phyloP scores from a whole-genome alignment of 805 yeast genomes.

The Candida odintsovae region DNA sequence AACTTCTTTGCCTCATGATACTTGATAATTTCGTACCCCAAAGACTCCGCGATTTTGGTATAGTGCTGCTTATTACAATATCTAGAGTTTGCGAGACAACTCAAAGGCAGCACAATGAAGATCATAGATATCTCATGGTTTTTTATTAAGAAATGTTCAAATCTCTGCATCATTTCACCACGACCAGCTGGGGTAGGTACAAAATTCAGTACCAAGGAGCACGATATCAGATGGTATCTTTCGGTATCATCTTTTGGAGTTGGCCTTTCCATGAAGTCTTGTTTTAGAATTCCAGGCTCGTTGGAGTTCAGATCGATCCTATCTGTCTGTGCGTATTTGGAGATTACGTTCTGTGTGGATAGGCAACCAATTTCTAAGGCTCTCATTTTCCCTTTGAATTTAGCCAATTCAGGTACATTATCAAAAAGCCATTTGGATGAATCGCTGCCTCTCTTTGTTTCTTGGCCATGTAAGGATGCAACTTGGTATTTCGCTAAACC shows the following conservation, averaged over 20 bases:
- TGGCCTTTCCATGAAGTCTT: conserved; percentile 80
- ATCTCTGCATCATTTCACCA: conserved; percentile 70
- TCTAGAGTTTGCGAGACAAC: conserved; percentile 80
- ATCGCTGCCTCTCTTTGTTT: conserved; percentile 77
- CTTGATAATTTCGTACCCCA: conserved; percentile 52
- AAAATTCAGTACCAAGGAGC: conserved; percentile 84
- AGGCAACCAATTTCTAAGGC: conserved; percentile 86
- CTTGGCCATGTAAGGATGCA: conserved; percentile 86
- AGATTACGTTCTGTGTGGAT: conserved; percentile 59
- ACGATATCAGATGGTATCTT: conserved; percentile 62
- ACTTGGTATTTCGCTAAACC: conserved; percentile 76
- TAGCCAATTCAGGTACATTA: conserved; percentile 47
- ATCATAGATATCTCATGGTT: conserved; percentile 29
- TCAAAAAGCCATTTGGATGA: conserved; percentile 76
- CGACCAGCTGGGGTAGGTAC: conserved; percentile 68
- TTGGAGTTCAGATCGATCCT: conserved; percentile 82
- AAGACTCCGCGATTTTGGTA: conserved; percentile 39
- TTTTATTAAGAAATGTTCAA: conserved; percentile 46
- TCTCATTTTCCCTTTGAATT: conserved; percentile 10
- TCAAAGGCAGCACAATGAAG: conserved; percentile 82
- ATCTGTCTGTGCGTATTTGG: conserved; percentile 31
- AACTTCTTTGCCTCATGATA: conserved; percentile 63
- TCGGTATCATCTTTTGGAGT: conserved; percentile 42
- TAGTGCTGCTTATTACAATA: conserved; percentile 50
- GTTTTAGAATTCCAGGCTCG: conserved; percentile 62